A percentile compares a stretch with the other conserved stretches of the same genome.
Evolutionary conservation across 768 basidiomycete genomes (phyloP).

Genomic region (Boletus pseudopeckii): DNA sequence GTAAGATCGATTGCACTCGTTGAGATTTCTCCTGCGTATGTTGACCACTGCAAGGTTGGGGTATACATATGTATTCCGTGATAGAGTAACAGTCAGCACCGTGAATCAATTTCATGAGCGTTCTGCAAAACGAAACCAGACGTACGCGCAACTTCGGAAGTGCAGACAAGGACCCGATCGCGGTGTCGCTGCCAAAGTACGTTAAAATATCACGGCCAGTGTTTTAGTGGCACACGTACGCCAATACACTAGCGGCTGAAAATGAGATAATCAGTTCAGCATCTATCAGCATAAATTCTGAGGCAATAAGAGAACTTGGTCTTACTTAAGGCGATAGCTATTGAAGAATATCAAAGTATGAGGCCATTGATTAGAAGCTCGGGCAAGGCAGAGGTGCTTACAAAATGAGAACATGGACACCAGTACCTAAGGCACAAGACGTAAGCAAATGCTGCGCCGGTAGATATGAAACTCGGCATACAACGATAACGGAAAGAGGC

Average conservation of each 20-base stretch:
- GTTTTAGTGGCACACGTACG: background rate
- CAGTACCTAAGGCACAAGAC: background rate
- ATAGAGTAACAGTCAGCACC: background rate
- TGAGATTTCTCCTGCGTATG: background rate
- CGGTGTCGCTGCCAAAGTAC: background rate
- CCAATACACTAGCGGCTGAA: background rate
- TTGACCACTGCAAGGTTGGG: background rate
- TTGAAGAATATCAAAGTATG: background rate
- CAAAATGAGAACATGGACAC: background rate
- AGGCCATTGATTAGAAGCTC: background rate
- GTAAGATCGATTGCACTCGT: background rate
- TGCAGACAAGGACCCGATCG: background rate
- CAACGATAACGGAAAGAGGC: background rate
- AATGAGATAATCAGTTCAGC: no score
- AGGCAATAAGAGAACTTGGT: background rate
- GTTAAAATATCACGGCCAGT: background rate
- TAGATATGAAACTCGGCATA: background rate
- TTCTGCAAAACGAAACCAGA: background rate
- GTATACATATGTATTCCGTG: no score
- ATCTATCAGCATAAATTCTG: background rate
- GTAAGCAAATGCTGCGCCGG: background rate
- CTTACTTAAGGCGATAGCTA: background rate
- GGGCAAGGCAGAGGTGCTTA: background rate
- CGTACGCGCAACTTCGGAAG: background rate
- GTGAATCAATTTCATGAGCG: no score